Base-by-base conservation (phyloP, 371 early-diverging fungal species). In the Capniomyces stellatus region DNA sequence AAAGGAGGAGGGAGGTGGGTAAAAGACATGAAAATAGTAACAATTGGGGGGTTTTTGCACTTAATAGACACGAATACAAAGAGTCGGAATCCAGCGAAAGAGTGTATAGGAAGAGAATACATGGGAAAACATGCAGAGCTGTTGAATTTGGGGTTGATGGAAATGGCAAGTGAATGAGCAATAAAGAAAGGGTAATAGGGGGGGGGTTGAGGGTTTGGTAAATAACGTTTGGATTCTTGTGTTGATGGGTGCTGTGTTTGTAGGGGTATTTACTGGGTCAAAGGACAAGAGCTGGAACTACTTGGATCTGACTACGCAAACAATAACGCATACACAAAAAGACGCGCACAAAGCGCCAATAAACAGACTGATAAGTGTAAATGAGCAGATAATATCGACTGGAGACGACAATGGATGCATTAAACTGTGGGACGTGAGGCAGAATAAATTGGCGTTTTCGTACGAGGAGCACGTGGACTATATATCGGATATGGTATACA, bases 401-500 rank as follows among this genome's bases (percentile, higher is more conserved):
- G 94, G 91, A 13, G 92, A 91, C 56, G 94, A 93, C 60, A 72
- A 67, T 3, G 94, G 94, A n/a, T 69, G 75, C 29, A 83, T 93
- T 41, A 91, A 88, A 18, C 8, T 62, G 47, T 94, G 92, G 92
- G 94, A 94, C 63, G 72, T 73, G 28, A 71, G 92, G 46, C 73
- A 79, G 57, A 71, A 79, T 43, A 79, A 63, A 55, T 58, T 51
- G 10, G 59, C 75, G 0, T 75, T 79, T 71, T 70, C 75, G 4
- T 91, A 82, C 55, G 59, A 70, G 15, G 90, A 87, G 49, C 84
- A 92, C 59, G 75, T 74, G 24, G 95, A 94, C 66, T 90, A 78
- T 60, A 87, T 93, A 48, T 78, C 92, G 0, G 86, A 87, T 52
- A 77, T 92, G 73, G 67, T 70, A 2, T 89, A 64, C 58, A 74